Evolutionary conservation across 2,329 filamentous ascomycete species (phyloP).

Genomic region (Capronia epimyces): DNA sequence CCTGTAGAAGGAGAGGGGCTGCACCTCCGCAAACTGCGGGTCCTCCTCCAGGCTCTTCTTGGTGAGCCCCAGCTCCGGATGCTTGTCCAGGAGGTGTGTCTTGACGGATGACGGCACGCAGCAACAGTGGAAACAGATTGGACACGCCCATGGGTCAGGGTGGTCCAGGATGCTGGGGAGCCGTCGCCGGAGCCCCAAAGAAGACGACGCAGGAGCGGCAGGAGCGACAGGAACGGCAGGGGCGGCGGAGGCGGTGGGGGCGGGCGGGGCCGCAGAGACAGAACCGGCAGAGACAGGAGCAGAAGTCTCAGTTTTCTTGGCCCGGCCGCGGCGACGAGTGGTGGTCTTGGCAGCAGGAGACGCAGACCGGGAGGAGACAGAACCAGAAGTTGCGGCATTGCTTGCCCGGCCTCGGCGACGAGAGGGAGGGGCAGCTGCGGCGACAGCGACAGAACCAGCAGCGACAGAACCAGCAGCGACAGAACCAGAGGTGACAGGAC

Average conservation of each 20-base stretch:
- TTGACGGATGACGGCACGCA: not conserved
- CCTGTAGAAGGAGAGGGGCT: constrained; percentile 5
- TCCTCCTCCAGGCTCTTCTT: constrained; percentile 2
- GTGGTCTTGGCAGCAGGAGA: no score
- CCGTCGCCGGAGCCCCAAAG: not conserved
- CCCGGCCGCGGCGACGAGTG: no score
- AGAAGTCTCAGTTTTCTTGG: constrained; percentile 1
- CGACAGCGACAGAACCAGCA: not conserved
- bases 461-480: constrained; percentile 1
- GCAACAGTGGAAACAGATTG: constrained; percentile 9
- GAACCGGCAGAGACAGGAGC: not conserved
- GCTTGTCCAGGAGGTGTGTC: not conserved
- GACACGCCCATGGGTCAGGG: constrained; percentile 7
- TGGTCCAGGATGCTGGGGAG: constrained; percentile 4
- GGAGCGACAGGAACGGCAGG: not conserved
- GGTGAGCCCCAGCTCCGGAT: constrained; percentile 2
- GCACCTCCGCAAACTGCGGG: not conserved
- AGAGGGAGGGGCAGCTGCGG: not conserved
- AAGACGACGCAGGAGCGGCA: not conserved
- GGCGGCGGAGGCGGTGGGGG: not conserved
- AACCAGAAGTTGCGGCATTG: no score
- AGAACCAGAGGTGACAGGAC: constrained; percentile 1
- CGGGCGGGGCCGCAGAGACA: not conserved
- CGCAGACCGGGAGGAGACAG: no score
- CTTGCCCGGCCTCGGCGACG: no score